Percentiles rank a stretch among this genome's conserved stretches.
Conservation (phyloP, 495 filamentous ascomycete species). For the Clohesyomyces aquaticus region DNA sequence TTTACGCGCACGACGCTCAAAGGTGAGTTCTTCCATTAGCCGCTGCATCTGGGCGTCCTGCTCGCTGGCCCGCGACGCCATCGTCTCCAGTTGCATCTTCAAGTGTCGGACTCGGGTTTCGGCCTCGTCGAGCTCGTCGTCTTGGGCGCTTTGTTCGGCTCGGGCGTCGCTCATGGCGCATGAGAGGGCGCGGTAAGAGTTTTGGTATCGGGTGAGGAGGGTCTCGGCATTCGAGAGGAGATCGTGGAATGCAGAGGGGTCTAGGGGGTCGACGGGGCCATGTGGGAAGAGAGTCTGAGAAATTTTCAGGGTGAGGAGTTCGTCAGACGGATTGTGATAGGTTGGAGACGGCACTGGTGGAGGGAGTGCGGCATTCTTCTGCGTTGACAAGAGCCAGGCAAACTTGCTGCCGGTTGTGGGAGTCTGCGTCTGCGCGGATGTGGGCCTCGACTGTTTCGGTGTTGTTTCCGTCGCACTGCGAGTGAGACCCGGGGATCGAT, state of each 20-base stretch:
- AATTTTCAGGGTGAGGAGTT: slow-evolving; percentile 68
- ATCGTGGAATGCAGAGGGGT: slow-evolving; percentile 69
- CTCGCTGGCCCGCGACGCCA: slow-evolving; percentile 68
- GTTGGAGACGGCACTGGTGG: slow-evolving; percentile 63
- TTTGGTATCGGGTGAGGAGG: slow-evolving; percentile 67
- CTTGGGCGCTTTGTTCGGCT: slow-evolving; percentile 65
- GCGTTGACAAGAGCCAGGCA: slow-evolving; percentile 35
- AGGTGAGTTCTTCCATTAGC: slow-evolving; percentile 65
- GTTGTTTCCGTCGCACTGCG: slow-evolving; percentile 20
- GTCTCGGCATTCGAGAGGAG: slow-evolving; percentile 68
- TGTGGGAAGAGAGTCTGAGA: slow-evolving; percentile 64
- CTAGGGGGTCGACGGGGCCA: slow-evolving; percentile 57
- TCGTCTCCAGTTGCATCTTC: slow-evolving; percentile 74
- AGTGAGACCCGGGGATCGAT: slow-evolving; percentile 20
- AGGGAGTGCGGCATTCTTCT: slow-evolving; percentile 24
- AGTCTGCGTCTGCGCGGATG: slow-evolving; percentile 13
- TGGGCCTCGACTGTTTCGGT: neutral
- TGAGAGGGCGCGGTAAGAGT: slow-evolving; percentile 68
- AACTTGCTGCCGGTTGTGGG: slow-evolving; percentile 28
- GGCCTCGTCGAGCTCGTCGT: slow-evolving; percentile 77
- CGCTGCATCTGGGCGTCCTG: slow-evolving; percentile 67
- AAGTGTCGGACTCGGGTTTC: slow-evolving; percentile 66
- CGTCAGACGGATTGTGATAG: slow-evolving; percentile 52
- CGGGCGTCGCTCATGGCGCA: slow-evolving; percentile 61
- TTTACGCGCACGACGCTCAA: slow-evolving; percentile 59